Base-by-base conservation (phyloP, 306 rosid species). In the Mimosa bimucronata region DNA sequence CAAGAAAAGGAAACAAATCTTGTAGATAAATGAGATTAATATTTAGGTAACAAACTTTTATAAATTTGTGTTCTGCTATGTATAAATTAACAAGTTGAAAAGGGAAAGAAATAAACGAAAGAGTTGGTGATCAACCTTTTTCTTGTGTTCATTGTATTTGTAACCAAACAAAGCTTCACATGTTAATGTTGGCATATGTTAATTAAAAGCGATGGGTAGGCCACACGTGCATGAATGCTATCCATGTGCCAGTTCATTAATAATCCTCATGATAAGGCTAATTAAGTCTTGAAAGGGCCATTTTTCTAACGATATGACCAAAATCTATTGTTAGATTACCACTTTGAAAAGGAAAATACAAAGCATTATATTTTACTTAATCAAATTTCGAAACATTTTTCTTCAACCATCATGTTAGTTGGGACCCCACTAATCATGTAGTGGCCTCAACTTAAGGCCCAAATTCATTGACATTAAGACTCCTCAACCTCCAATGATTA, bases 351-450 rank as follows among this genome's bases (percentile, higher is more conserved):
- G 21, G 86, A 84, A 77, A 80, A 73, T 66, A 81, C 79, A 74
- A 65, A 76, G 76, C 61, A 66, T 71, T 34, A 34, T 34, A 34
- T 85, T 85, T 80, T 85, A 82, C 88, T 84, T 73, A 73, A 73
- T 83, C 65, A 72, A 69, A 79, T 77, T 81, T 68, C 45, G 78
- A 78, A 90, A 74, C 80, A 85, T n/a, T 62, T 53, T 86, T 81
- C 50, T 85, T 60, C 66, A 75, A 23, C 79, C 62, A 75, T 71
- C 88, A 80, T 84, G 85, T 82, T 89, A 79, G 80, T 80, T 72
- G 58, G 90, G 92, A 84, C 83, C 88, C 94, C 89, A 86, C 83
- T 77, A 69, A 69, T 41, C n/a, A 87, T 78, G 74, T 81, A 80
- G 78, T 81, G 87, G 77, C 72, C 82, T 81, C 71, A 71, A 30